Evolutionary conservation across 2,329 filamentous ascomycete genomes (phyloP).

Genomic region (Calonectria crousiana): DNA sequence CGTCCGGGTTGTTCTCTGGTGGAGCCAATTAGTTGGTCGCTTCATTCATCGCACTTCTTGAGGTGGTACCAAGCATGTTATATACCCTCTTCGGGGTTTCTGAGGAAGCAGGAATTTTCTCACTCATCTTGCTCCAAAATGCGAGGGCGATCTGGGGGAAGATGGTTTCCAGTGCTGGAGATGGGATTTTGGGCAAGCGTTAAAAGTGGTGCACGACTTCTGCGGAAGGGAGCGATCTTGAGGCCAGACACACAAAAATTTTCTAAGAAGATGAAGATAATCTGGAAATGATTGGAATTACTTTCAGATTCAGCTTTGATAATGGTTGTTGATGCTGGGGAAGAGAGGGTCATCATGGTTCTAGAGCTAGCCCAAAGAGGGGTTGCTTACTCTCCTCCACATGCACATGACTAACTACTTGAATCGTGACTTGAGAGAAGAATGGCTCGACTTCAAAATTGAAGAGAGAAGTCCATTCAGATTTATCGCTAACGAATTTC

Average conservation of each 20-base stretch:
- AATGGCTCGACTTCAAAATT: too few relatives aligned
- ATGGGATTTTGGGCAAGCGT: not conserved
- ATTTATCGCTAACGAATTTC: not conserved
- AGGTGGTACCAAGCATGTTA: not conserved
- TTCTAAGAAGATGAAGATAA: too few relatives aligned
- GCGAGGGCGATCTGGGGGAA: not conserved
- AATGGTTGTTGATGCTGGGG: not conserved
- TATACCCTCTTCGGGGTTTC: not conserved
- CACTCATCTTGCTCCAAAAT: not conserved
- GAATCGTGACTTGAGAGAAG: not conserved
- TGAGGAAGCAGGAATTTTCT: not conserved
- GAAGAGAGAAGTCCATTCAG: not conserved
- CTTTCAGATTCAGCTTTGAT: not conserved
- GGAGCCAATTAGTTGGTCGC: not conserved
- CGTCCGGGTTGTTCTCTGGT: conserved; percentile 73
- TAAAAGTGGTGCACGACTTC: not conserved
- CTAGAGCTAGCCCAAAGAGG: not conserved
- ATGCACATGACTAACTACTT: not conserved
- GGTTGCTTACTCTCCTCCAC: not conserved
- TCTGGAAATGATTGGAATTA: not conserved
- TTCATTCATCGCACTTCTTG: not conserved
- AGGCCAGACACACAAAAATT: not conserved
- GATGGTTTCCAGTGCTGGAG: not conserved
- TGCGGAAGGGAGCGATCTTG: not conserved
- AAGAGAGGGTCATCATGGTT: not conserved